phyloP scores from a whole-genome alignment of 139 green algal genomes.

The Chlorella sorokiniana region DNA sequence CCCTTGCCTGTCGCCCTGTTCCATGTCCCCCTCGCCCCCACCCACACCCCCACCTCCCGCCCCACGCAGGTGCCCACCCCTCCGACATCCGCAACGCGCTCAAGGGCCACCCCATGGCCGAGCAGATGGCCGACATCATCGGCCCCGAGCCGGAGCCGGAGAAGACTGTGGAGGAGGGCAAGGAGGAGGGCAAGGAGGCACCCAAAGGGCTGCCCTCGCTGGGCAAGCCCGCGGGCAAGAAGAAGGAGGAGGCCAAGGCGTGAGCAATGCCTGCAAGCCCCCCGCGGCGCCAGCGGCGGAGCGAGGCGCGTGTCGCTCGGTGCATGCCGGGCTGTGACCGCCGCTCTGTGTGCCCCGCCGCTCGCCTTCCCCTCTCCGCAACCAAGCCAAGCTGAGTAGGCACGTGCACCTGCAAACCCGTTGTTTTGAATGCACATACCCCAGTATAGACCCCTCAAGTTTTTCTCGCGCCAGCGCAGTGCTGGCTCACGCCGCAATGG shows the following conservation, averaged over 20 bases:
- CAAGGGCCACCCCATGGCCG: conserved; percentile 46
- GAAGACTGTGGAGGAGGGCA: background rate
- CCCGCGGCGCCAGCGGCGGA: background rate
- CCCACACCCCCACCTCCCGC: background rate
- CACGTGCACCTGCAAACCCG: too few species aligned
- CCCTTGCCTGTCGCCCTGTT: too few species aligned
- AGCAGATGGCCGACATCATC: conserved; percentile 48
- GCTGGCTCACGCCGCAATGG: too few species aligned
- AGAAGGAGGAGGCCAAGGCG: conserved; percentile 36
- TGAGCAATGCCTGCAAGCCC: background rate
- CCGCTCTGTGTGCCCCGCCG: too few species aligned
- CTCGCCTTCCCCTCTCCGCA: too few species aligned
- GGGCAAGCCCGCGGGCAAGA: conserved; percentile 35
- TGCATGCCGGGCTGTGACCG: too few species aligned
- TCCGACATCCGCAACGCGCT: conserved; percentile 54
- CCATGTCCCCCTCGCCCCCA: background rate
- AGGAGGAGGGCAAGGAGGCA: conserved; percentile 32
- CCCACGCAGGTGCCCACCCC: conserved; percentile 31
- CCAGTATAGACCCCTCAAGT: too few species aligned
- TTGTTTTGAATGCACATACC: too few species aligned
- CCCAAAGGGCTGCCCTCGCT: conserved; percentile 51
- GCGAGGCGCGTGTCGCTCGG: background rate
- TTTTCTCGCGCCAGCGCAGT: too few species aligned
- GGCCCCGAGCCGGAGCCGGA: conserved; percentile 39
- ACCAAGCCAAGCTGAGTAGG: too few species aligned